These are phyloP conservation scores for Prunus fruticosa DNA, from an alignment of 306 rosid genomes.

Conservation along the genomic window DNA sequence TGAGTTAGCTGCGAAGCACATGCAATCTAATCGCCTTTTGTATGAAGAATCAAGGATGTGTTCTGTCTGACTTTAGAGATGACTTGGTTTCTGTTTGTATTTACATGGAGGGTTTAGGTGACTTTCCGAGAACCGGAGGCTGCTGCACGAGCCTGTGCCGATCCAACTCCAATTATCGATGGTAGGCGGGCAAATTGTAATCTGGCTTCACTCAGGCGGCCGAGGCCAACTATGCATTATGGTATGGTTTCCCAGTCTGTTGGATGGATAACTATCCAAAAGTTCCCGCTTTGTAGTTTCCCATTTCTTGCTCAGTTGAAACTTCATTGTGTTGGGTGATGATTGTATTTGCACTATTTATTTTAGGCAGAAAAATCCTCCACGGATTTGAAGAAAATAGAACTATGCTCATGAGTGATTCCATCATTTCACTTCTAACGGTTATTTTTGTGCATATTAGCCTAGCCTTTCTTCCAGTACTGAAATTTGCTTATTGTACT, in stretches of 20 bases:
- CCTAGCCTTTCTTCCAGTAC: background rate
- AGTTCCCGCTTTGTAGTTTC: background rate
- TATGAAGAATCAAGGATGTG: background rate
- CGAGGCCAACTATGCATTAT: slow-evolving; percentile 59
- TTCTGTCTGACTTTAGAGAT: slow-evolving; percentile 19
- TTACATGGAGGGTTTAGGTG: slow-evolving; percentile 97
- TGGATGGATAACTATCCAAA: background rate
- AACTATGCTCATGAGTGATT: background rate
- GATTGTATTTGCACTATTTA: background rate
- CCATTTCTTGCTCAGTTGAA: background rate
- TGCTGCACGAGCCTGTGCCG: slow-evolving; percentile 88
- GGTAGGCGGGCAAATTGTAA: slow-evolving; percentile 97
- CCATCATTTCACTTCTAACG: background rate
- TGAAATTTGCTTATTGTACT: background rate
- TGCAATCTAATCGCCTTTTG: too few species aligned
- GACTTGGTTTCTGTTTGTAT: slow-evolving; percentile 62
- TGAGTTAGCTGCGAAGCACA: too few species aligned
- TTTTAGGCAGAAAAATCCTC: background rate
- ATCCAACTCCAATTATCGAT: slow-evolving; percentile 85
- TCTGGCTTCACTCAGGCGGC: slow-evolving; percentile 88
- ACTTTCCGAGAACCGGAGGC: slow-evolving; percentile 96
- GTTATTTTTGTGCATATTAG: background rate
- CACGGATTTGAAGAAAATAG: background rate
- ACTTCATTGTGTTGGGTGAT: background rate
- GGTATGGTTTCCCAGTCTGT: slow-evolving; percentile 37